Conservation (phyloP, 208 protist species). For the Novymonas esmeraldas region DNA sequence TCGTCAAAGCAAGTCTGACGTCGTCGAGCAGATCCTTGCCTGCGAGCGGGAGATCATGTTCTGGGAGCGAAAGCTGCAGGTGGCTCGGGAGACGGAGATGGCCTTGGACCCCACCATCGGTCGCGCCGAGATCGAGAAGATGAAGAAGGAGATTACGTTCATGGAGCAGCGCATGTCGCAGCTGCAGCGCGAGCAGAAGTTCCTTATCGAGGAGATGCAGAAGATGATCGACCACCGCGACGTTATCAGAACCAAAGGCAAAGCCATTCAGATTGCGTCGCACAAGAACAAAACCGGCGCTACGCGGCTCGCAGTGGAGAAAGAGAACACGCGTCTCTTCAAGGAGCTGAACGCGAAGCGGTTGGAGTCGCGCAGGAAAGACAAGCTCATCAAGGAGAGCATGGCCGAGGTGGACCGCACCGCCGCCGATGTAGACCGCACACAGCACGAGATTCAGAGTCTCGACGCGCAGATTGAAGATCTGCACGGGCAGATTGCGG, state of each 20-base stretch:
- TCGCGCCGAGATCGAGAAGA: constrained; percentile 93
- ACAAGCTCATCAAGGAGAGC: constrained; percentile 80
- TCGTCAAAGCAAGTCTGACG: constrained; percentile 71
- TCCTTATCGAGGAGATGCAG: constrained; percentile 95
- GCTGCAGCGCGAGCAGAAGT: constrained; percentile 93
- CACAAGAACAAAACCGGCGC: constrained; percentile 62
- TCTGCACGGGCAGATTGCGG: constrained; percentile 58
- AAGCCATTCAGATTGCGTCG: constrained; percentile 70
- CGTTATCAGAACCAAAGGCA: constrained; percentile 93
- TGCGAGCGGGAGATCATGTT: constrained; percentile 95
- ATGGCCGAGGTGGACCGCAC: constrained; percentile 81
- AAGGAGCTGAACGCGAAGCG: constrained; percentile 89
- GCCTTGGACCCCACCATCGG: constrained; percentile 94
- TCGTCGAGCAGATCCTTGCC: constrained; percentile 90
- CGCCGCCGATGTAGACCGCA: constrained; percentile 73
- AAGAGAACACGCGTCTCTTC: constrained; percentile 87
- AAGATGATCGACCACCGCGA: constrained; percentile 94
- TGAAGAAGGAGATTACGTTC: constrained; percentile 95
- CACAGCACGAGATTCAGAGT: constrained; percentile 67
- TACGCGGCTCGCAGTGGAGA: constrained; percentile 83
- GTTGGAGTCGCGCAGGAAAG: constrained; percentile 83
- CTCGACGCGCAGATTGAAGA: constrained; percentile 78
- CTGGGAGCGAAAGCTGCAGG: constrained; percentile 96
- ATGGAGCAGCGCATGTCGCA: constrained; percentile 94
- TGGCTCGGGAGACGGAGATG: constrained; percentile 96